These are phyloP conservation scores for Caryopteris hybrid DNA, from an alignment of 305 asterid species.

Conservation along the genomic window DNA sequence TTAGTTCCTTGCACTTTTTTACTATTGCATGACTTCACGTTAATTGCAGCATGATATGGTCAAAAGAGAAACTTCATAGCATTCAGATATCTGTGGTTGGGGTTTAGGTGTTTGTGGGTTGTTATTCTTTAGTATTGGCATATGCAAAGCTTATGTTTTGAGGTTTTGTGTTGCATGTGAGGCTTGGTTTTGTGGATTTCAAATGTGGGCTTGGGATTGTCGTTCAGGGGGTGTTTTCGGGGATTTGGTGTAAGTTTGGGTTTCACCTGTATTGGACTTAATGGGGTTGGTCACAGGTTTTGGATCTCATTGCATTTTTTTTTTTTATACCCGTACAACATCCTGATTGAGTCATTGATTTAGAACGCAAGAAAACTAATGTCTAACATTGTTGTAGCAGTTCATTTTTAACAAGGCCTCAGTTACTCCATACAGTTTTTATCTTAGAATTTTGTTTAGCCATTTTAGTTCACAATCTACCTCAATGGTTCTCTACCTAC, in stretches of 20 bases:
- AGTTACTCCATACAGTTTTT: neutral
- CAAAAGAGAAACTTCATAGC: neutral
- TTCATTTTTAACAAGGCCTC: constrained; percentile 5
- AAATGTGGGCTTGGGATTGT: neutral
- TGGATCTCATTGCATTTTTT: neutral
- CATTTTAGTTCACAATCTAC: neutral
- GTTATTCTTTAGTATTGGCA: neutral
- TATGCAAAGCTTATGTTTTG: neutral
- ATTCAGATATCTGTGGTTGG: neutral
- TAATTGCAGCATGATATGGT: neutral
- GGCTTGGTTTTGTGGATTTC: neutral
- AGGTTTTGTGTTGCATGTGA: neutral
- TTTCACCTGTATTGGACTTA: neutral
- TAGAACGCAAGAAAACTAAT: neutral
- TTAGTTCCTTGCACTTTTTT: neutral
- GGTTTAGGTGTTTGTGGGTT: constrained; percentile 2
- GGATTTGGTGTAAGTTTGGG: neutral
- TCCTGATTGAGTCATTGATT: neutral
- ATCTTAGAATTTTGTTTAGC: neutral
- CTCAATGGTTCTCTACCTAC: constrained; percentile 1
- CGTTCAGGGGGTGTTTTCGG: neutral
- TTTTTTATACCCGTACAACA: neutral
- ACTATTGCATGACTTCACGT: neutral
- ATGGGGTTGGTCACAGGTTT: neutral
- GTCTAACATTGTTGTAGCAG: neutral